Base-by-base conservation (phyloP, 192 early-diverging fungal species). In the Fimicolochytrium jonesii region DNA sequence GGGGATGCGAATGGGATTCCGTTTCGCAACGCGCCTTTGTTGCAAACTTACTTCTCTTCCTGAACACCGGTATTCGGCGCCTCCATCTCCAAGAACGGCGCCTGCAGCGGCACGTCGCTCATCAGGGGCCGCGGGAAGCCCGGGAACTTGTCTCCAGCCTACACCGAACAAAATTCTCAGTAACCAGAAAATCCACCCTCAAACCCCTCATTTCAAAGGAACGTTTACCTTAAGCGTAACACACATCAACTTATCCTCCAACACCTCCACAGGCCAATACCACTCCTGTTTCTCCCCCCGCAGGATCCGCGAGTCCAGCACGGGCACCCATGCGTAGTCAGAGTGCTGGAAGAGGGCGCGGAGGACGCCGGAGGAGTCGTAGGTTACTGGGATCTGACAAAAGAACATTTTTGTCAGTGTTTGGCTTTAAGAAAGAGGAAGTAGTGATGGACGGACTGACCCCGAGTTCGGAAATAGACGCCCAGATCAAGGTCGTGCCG, bases 211-310 rank as follows among this genome's bases (percentile, higher is more conserved):
- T n/a, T n/a, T n/a, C n/a, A n/a, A n/a, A n/a, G n/a, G n/a, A n/a
- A n/a, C n/a, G n/a, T n/a, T n/a, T n/a, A 86, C 89, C 67, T 83
- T 86, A 68, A 85, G 87, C 6, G 85, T 79, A 34, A 89, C 71
- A 63, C 85, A 91, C 52, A 90, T 83, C 49, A 95, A 73, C 55
- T 85, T 68, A 32, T 72, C 70, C 31, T 83, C 87, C 4, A 84
- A 79, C 0, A 95, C 62, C 2, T 89, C 93, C 41, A 96, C 84
- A 2, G 93, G 88, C 95, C 95, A 97, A 67, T 90, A 91, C 7
- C 61, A 41, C 56, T 87, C 88, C 59, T 80, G 70, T 47, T 67
- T 73, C 13, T 71, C 63, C 3, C 61, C 59, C 51, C 76, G 15
- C 66, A 62, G 22, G 37, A 62, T 20, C 46, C 79, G 29, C 47